Evolutionary conservation across 1,139 yeast genomes (phyloP), one percentile per base, ranked within the genome.

Genomic region (Diutina pseudorugosa): DNA sequence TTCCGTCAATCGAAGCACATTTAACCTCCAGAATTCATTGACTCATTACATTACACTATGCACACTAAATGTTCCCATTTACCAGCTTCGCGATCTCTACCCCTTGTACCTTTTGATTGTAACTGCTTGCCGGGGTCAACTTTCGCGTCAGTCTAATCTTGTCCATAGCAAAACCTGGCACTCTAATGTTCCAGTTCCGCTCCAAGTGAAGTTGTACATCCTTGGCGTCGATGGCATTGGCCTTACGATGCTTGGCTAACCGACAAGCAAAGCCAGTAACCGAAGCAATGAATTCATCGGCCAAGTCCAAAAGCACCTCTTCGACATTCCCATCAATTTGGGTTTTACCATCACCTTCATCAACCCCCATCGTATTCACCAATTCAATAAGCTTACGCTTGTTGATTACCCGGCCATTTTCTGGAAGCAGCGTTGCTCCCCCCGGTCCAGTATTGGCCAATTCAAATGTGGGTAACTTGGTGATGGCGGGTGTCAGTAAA

Each of bases 311-410:
- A 51, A 93, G 71, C 45, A 91, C 70, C 59, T 91, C 97, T 65
- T 93, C 98, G 16, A 91, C 98, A 66, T 93, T 97, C 33, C 97
- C 97, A 64, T 91, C 98, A 53, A 93, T 85, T n/a, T 79, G 79
- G 8, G 95, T 86, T 60, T 88, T 93, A 3, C 95, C 90, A 60
- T 88, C 94, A 30, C 93, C 91, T 65, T 86, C 90, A 64, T 86
- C 91, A 3, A 84, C 80, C 7, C 91, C 90, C 8, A 90, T 87
- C 3, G 87, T 80, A 59, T 83, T 82, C 7, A 93, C 94, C 56
- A 93, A 73, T 62, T 93, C 98, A 53, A 87, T 77, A 56, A 93
- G 73, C 63, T 93, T 93, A 52, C 98, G 75, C 66, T 93, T 93
- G 40, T 95, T 86, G 60, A 93, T 73, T 2, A 91, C 94, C 27